Base-by-base conservation (phyloP, 257 asterid genomes). In the Jaltomata sinuosa region DNA sequence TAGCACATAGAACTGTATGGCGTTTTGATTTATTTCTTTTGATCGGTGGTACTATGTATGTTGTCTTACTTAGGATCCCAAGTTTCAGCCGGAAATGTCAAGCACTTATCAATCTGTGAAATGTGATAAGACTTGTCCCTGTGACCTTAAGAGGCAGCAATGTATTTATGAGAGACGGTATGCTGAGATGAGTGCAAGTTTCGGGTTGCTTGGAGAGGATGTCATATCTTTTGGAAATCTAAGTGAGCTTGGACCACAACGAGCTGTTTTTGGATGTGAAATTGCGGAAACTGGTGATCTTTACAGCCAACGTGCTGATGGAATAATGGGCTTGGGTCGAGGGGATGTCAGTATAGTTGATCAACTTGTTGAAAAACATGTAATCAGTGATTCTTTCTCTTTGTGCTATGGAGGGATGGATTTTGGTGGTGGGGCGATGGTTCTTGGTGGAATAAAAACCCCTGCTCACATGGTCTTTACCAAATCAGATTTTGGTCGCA, bases 391-490 rank as follows among this genome's bases (percentile, higher is more conserved):
- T 91, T 93, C 98, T n/a, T 96, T 96, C 90, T 94, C 98, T 67
- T 91, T 96, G 84, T 96, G 99, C 87, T 96, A 96, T 47, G 99
- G 99, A 81, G 99, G 99, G 49, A 94, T 96, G 99, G 97, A 94
- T 91, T 87, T 96, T 83, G 98, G 98, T 82, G 98, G 98, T 32
- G 99, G 99, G 78, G 94, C 94, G 25, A 96, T 96, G 98, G 99
- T 96, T 89, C 97, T 96, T 88, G 99, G 99, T 78, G 94, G 91
- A 79, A 90, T 93, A 87, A 81, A 94, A 83, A 49, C 93, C 59
- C 97, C 97, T 86, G 86, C 87, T 68, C 94, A 89, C 83, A 94
- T 94, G 99, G 90, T 92, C 57, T 94, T 92, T 88, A 85, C 95
- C 87, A 92, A 49, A 82, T 94, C 99, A 49, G 91, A 96, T 86